Evolutionary conservation across 2,329 filamentous ascomycete genomes (phyloP), one percentile per base, ranked within the genome.

Genomic region (Bisporella sp.): DNA sequence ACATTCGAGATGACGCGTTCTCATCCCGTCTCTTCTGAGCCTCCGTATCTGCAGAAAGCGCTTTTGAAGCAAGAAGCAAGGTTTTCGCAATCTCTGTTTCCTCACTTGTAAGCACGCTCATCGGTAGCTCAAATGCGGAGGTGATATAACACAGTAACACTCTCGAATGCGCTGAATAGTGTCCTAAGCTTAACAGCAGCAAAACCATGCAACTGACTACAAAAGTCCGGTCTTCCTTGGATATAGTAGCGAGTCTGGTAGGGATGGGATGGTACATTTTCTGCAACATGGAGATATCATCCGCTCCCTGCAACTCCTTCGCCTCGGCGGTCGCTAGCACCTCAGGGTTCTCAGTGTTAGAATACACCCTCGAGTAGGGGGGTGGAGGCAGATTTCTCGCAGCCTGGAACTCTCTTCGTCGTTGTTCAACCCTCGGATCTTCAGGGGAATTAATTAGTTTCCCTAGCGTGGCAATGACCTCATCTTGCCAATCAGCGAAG

Each of bases 21-120:
- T 87, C 78, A 56, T 89, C 81, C 7, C 13, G 13, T 29, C 6
- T 28, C 41, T 29, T 29, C 29, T 44, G 12, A n/a, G 41, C 29
- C 30, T 44, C 41, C 41, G 41, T 31, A 54, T 91, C 86, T 1
- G 86, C 87, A 0, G 83, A 84, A 73, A 95, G 84, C 42, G 77
- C 74, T 28, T 74, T 72, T 30, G 76, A 76, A 41, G 80, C 84
- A 1, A 84, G 82, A 1, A 95, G 75, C 28, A 96, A 76, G 0
- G 84, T 86, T 44, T 80, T 79, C 0, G 89, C 87, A 46, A 93
- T 85, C 59, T 87, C 84, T 33, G 77, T 81, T 68, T 96, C 89
- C 57, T 90, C 81, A 6, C 73, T 71, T 56, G 83, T 79, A 42
- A 93, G 71, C 4, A 83, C 74, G 1, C 72, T 71, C 5, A 85